Conservation (phyloP, 306 rosid genomes). For the Pachyrhizus erosus region DNA sequence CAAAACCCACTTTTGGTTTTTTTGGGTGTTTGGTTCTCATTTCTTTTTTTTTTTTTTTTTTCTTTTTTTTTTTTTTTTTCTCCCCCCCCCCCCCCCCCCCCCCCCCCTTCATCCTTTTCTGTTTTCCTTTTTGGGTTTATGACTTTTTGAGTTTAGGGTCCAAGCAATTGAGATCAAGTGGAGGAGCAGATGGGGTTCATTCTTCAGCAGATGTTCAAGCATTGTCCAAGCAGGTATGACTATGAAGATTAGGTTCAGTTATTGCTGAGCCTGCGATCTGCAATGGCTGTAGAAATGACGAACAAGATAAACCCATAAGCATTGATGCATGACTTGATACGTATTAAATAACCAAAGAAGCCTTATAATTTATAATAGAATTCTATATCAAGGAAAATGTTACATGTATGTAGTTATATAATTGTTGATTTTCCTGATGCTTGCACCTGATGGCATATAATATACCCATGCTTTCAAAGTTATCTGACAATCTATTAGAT, state of each 20-base stretch:
- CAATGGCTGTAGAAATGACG: neutral
- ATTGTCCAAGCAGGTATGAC: conserved; percentile 80
- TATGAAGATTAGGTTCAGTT: conserved; percentile 3
- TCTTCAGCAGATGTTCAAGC: conserved; percentile 68
- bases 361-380: neutral
- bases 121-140: conserved; percentile 39
- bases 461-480: neutral
- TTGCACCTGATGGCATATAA: neutral
- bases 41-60: too few species aligned
- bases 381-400: conserved; percentile 22
- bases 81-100: too few species aligned
- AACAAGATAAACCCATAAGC: conserved; percentile 21
- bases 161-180: conserved; percentile 65
- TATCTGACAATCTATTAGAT: neutral
- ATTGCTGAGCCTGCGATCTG: neutral
- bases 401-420: neutral
- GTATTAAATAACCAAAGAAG: conserved; percentile 21
- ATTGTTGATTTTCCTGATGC: neutral
- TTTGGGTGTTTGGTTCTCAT: too few species aligned
- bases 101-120: conserved; percentile 7
- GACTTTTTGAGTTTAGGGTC: conserved; percentile 54
- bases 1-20: too few species aligned
- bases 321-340: neutral
- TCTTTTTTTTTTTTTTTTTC: too few species aligned
- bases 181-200: conserved; percentile 53